phyloP scores from a whole-genome alignment of 768 basidiomycete species.

The Naganishia vaughanmartiniae region DNA sequence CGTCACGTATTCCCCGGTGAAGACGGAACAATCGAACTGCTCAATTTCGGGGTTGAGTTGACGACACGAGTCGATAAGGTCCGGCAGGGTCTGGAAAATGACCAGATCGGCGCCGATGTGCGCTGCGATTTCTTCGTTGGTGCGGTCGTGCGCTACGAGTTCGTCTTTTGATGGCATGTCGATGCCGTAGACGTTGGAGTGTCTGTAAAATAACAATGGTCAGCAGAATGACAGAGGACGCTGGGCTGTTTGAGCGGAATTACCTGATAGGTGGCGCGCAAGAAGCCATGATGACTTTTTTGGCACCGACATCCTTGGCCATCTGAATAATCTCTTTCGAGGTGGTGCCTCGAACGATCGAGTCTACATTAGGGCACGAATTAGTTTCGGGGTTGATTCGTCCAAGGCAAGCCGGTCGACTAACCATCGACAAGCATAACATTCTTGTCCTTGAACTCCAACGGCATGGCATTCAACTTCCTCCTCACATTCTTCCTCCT shows the following conservation, averaged over 20 bases:
- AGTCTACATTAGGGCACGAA: conserved; percentile 60
- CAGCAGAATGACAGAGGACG: not conserved
- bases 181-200: conserved; percentile 96
- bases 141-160: conserved; percentile 79
- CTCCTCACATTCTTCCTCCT: conserved; percentile 91
- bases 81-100: conserved; percentile 88
- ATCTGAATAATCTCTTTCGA: conserved; percentile 98
- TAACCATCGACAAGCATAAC: conserved; percentile 93
- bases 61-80: conserved; percentile 79
- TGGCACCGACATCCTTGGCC: conserved; percentile 98
- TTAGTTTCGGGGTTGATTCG: not conserved
- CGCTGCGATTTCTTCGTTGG: conserved; percentile 66
- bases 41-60: conserved; percentile 75
- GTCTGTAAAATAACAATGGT: conserved; percentile 48
- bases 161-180: conserved; percentile 97
- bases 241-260: conserved; percentile 31
- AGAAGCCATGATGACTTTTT: conserved; percentile 90
- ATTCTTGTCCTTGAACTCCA: conserved; percentile 87
- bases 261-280: conserved; percentile 95
- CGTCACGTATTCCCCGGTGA: conserved; percentile 94
- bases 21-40: conserved; percentile 93
- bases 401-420: conserved; percentile 33
- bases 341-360: conserved; percentile 96
- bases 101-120: conserved; percentile 92
- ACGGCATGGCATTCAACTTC: conserved; percentile 97